Evolutionary conservation across 2,329 filamentous ascomycete genomes (phyloP).

Genomic region (Monosporascus sp.): DNA sequence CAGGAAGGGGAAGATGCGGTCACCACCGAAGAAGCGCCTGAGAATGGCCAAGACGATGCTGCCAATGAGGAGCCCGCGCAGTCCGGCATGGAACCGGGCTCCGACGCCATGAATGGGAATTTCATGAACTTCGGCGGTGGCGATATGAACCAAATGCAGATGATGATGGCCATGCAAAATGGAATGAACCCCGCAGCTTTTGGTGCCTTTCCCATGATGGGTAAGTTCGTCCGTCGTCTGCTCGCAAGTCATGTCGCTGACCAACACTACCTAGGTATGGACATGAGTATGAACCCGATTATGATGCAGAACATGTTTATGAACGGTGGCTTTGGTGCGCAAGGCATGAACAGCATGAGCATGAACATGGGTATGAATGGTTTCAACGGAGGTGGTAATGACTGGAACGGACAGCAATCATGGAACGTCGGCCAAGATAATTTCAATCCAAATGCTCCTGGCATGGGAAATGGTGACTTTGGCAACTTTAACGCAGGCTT

Average conservation of each 20-base stretch:
- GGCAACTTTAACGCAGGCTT: slow-evolving; percentile 73
- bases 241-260: slow-evolving; percentile 22
- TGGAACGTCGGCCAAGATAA: slow-evolving; percentile 85
- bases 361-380: slow-evolving; percentile 73
- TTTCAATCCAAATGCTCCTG: slow-evolving; percentile 81
- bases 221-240: slow-evolving; percentile 50
- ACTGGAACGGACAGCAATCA: slow-evolving; percentile 76
- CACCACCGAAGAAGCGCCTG: slow-evolving; percentile 21
- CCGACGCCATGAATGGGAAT: slow-evolving; percentile 38
- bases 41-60: slow-evolving; percentile 21
- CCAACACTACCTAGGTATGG: slow-evolving; percentile 55
- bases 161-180: slow-evolving; percentile 74
- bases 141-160: slow-evolving; percentile 73
- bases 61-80: slow-evolving; percentile 27
- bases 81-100: slow-evolving; percentile 23
- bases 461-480: slow-evolving; percentile 76
- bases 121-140: slow-evolving; percentile 61
- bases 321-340: slow-evolving; percentile 68
- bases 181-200: slow-evolving; percentile 54
- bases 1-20: slow-evolving; percentile 13
- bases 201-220: slow-evolving; percentile 73
- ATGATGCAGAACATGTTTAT: slow-evolving; percentile 72
- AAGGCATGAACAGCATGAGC: slow-evolving; percentile 67
- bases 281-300: slow-evolving; percentile 81
- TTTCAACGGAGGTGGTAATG: slow-evolving; percentile 66